Percentiles rank a stretch among this genome's conserved stretches.
Evolutionary conservation across 2,329 filamentous ascomycete species (phyloP).

Genomic region (Ceratocystis papillata): DNA sequence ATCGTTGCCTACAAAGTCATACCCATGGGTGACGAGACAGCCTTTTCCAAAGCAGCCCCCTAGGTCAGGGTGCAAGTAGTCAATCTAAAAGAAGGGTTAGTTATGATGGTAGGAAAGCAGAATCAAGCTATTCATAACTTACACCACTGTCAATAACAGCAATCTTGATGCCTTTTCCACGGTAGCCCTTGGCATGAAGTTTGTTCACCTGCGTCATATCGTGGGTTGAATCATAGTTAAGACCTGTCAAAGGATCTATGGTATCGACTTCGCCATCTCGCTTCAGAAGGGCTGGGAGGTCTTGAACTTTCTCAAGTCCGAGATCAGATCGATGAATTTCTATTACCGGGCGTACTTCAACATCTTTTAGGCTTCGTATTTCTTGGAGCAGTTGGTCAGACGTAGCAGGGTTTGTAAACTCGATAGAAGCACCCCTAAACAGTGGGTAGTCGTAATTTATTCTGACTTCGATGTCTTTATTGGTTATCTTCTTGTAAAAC

Average conservation of each 20-base stretch:
- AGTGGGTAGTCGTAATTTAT: constrained; percentile 42
- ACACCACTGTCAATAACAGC: constrained; percentile 46
- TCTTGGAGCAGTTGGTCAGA: constrained; percentile 36
- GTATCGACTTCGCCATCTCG: neutral
- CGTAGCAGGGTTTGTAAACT: constrained; percentile 39
- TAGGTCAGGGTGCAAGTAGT: constrained; percentile 53
- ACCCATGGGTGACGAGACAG: constrained; percentile 49
- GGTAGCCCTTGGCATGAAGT: constrained; percentile 39
- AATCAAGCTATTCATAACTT: constrained; percentile 28
- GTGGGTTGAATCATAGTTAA: constrained; percentile 37
- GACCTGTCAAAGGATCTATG: constrained; percentile 15
- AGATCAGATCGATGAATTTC: constrained; percentile 37
- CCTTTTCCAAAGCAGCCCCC: constrained; percentile 53
- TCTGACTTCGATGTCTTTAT: constrained; percentile 35
- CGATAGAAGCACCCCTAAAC: constrained; percentile 46
- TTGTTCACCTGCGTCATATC: constrained; percentile 47
- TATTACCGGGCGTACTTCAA: constrained; percentile 43
- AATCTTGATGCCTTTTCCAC: constrained; percentile 43
- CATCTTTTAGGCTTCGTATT: constrained; percentile 35
- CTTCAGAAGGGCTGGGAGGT: neutral
- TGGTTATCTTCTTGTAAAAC: constrained; percentile 33
- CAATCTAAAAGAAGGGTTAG: constrained; percentile 34
- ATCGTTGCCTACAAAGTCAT: constrained; percentile 48
- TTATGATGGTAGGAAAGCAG: neutral
- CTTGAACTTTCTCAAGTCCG: constrained; percentile 29